These are phyloP conservation scores for Phytophthora melonis DNA, from an alignment of 352 stramenopile species.

Conservation along the genomic window DNA sequence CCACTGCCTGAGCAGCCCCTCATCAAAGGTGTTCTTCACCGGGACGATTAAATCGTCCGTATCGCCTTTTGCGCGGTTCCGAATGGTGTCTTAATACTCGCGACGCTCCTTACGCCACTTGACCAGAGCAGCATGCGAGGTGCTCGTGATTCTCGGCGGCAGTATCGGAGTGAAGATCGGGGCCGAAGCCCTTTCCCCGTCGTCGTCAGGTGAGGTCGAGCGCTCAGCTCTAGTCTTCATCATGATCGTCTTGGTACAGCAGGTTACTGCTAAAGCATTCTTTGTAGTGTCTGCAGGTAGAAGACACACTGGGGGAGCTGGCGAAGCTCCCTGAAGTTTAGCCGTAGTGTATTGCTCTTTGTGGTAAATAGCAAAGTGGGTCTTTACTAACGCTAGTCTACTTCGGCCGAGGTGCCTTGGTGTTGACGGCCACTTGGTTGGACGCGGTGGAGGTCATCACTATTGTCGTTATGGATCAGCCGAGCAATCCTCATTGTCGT, in stretches of 20 bases:
- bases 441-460: not conserved
- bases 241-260: slow-evolving; percentile 3
- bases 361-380: not conserved
- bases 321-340: not conserved
- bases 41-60: not conserved
- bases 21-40: slow-evolving; percentile 11
- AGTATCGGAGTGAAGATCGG: not conserved
- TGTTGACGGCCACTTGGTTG: not conserved
- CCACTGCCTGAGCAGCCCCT: not conserved
- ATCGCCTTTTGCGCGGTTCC: not conserved
- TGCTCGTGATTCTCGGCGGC: not conserved
- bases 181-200: no score
- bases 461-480: not conserved
- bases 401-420: not conserved
- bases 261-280: slow-evolving; percentile 3
- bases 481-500: not conserved
- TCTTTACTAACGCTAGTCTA: not conserved
- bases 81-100: slow-evolving; percentile 1
- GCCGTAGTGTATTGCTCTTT: not conserved
- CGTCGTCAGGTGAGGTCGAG: not conserved
- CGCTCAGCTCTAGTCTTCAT: not conserved
- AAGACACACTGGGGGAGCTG: not conserved
- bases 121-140: not conserved
- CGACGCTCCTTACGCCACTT: not conserved
- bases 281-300: slow-evolving; percentile 7